Evolutionary conservation across 495 filamentous ascomycete genomes (phyloP), one percentile per base, ranked within the genome.

Genomic region (Xylaria venustula): DNA sequence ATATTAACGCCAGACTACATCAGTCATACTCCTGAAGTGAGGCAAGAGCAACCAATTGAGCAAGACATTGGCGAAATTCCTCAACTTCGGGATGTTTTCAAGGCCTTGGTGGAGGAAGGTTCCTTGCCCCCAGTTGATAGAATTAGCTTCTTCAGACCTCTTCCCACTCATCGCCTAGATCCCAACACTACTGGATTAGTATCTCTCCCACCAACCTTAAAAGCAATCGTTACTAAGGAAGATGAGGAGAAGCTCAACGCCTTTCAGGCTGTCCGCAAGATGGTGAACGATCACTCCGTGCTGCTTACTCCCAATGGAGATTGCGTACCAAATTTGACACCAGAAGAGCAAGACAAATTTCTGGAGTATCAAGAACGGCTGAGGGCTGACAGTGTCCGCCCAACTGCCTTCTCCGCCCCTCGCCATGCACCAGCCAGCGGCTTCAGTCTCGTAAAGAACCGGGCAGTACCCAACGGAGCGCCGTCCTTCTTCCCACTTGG

Each of bases 271-370:
- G 77, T 85, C 32, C 79, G 77, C 47, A 85, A 85, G 64, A 62
- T 73, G 0, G 67, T 77, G 17, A 79, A 80, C 28, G 75, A 75
- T 20, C 75, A 78, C 30, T 79, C 82, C 25, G 83, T 86, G 53
- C 75, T 94, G 47, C 85, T 94, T 52, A 92, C 90, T 1, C 90
- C 92, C 3, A 87, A 88, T 58, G 91, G 92, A 3, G 85, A 87
- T 56, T 88, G 89, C 54, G 79, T 97, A 26, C 85, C 85, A 37
- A 90, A 91, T 62, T 77, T 98, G 20, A 88, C 83, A 11, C 68
- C 80, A 14, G 88, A 90, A 28, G 90, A 95, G 67, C 91, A 96
- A 61, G 80, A 88, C 22, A 83, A 87, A 8, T 93, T 90, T 60
- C 75, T 97, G 14, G 79, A 85, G 53, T 80, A 96, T 0, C 90